Conservation (phyloP, 148 eudicot genomes). For the Vaccinium macrocarpon region DNA sequence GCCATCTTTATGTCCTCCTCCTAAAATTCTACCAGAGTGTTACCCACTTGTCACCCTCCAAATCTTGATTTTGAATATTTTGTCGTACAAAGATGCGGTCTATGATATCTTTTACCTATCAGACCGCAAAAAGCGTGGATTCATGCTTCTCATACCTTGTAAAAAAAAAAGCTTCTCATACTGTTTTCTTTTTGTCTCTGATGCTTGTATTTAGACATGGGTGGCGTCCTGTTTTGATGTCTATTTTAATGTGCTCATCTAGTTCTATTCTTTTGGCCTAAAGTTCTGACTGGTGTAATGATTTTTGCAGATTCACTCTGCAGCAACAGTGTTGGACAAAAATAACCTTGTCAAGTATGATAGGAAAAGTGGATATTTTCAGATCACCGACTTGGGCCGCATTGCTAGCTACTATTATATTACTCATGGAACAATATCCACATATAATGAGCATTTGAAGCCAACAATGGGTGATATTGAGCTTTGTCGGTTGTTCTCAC, state of each 20-base stretch:
- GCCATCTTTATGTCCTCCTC: not conserved
- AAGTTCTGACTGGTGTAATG: not conserved
- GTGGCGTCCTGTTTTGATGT: not conserved
- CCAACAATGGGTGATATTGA: conserved; percentile 95
- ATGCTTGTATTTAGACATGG: not conserved
- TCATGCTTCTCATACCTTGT: not conserved
- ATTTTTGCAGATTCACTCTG: conserved; percentile 71
- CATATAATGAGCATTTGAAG: conserved; percentile 87
- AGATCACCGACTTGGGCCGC: conserved; percentile 84
- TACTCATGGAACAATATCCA: conserved; percentile 79
- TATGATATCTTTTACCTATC: not conserved
- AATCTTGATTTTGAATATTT: not conserved
- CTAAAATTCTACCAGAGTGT: not conserved
- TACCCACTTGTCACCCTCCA: not conserved
- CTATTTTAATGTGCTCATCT: not conserved
- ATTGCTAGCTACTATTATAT: conserved; percentile 89
- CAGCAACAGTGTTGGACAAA: conserved; percentile 70
- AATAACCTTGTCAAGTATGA: conserved; percentile 78
- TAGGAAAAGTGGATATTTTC: conserved; percentile 87
- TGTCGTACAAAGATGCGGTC: not conserved
- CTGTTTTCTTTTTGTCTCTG: not conserved
- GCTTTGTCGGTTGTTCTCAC: conserved; percentile 86
- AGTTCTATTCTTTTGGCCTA: not conserved
- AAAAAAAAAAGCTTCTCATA: not conserved
- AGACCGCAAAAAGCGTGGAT: not conserved